These are phyloP conservation scores for Solanum raphanifolium DNA, from an alignment of 257 asterid genomes.

Conservation along the genomic window DNA sequence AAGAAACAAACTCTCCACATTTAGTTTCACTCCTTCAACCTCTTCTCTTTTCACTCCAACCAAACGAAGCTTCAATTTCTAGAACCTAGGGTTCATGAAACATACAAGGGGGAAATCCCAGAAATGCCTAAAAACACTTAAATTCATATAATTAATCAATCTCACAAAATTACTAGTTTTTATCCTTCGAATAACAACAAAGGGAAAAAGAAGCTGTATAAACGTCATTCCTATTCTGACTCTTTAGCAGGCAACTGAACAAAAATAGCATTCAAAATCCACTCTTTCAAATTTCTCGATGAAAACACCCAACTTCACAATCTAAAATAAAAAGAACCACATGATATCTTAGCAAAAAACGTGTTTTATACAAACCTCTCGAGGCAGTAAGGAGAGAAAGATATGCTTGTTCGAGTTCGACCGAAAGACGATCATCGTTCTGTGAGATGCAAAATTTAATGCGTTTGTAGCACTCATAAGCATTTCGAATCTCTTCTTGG, in stretches of 20 bases:
- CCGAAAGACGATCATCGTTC: constrained; percentile 29
- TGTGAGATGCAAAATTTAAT: constrained; percentile 39
- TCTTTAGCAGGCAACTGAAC: neutral
- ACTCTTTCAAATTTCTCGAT: neutral
- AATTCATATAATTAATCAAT: neutral
- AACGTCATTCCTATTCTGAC: neutral
- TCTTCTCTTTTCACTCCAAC: neutral
- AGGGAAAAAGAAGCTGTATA: neutral
- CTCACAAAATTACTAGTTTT: neutral
- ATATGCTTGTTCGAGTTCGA: constrained; percentile 65
- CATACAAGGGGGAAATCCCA: neutral
- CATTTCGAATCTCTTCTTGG: constrained; percentile 76
- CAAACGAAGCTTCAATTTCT: neutral
- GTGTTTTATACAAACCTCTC: constrained; percentile 34
- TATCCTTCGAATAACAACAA: neutral
- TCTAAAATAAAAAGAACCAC: neutral
- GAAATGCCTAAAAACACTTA: neutral
- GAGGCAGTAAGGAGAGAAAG: constrained; percentile 66
- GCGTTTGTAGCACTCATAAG: constrained; percentile 55
- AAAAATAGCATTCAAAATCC: neutral
- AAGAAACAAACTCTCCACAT: neutral
- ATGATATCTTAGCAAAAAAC: neutral
- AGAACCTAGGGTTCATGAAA: neutral
- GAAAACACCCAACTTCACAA: neutral
- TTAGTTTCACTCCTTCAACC: neutral